Evolutionary conservation across 495 filamentous ascomycete genomes (phyloP).

Genomic region (Podospora pseudoanserina): DNA sequence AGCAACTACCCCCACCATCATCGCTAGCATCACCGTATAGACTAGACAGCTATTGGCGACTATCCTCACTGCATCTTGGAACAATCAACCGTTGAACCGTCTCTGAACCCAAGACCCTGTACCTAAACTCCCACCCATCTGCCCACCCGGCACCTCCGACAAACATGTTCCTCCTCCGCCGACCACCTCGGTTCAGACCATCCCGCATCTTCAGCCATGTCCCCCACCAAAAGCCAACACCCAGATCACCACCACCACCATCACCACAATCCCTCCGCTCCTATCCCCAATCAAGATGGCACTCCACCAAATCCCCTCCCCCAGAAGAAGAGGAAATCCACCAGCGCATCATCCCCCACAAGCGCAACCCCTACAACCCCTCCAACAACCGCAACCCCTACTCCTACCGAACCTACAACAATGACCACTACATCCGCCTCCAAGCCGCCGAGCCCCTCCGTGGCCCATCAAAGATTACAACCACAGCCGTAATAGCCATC

Average conservation of each 20-base stretch:
- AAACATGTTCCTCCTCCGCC: background rate
- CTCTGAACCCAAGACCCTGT: background rate
- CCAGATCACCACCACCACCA: background rate
- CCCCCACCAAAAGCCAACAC: background rate
- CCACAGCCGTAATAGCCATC: conserved; percentile 25
- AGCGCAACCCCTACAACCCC: background rate
- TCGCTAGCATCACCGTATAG: background rate
- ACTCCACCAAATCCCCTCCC: background rate
- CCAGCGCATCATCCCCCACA: background rate
- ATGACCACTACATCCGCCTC: conserved; percentile 10
- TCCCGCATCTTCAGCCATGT: background rate
- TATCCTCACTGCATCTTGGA: background rate
- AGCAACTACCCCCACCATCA: background rate
- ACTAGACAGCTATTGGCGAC: background rate
- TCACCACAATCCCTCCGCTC: background rate
- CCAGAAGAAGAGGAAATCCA: background rate
- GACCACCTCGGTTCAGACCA: background rate
- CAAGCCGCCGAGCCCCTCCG: conserved; percentile 3
- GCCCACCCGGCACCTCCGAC: background rate
- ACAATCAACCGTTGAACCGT: background rate
- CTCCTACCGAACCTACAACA: background rate
- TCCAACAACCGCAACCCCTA: background rate
- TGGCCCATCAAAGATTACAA: background rate
- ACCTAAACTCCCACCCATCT: background rate
- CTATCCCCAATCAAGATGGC: background rate